Evolutionary conservation across 768 basidiomycete genomes (phyloP).

Genomic region (Fomitopsis serialis): DNA sequence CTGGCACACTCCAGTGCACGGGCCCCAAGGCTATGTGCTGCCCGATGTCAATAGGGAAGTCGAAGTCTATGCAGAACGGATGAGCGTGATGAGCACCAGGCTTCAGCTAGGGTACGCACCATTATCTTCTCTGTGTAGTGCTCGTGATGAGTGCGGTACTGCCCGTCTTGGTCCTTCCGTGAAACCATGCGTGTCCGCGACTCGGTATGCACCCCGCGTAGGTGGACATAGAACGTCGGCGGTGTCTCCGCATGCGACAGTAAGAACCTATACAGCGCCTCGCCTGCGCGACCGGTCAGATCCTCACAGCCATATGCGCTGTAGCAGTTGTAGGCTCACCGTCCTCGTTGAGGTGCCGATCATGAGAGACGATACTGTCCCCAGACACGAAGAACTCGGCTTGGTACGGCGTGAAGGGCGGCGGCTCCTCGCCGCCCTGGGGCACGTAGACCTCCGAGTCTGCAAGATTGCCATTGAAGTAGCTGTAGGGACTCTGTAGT

Average conservation of each 20-base stretch:
- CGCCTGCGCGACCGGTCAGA: conserved; percentile 36
- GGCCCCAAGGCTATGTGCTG: conserved; percentile 34
- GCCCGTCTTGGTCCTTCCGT: conserved; percentile 29
- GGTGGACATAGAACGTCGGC: conserved; percentile 43
- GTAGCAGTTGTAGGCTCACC: conserved; percentile 27
- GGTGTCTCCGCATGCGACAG: conserved; percentile 45
- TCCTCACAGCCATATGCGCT: neutral
- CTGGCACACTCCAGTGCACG: conserved; percentile 56
- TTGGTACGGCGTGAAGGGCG: conserved; percentile 62
- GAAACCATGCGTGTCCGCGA: conserved; percentile 43
- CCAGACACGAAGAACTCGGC: conserved; percentile 50
- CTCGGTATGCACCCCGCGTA: conserved; percentile 54
- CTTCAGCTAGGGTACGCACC: conserved; percentile 19
- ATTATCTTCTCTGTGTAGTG: conserved; percentile 52
- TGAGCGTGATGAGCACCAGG: neutral
- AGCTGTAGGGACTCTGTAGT: neutral
- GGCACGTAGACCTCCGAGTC: conserved; percentile 17
- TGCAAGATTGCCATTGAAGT: conserved; percentile 9
- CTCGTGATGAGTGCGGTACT: conserved; percentile 34
- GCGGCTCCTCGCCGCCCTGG: conserved; percentile 35
- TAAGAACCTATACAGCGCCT: conserved; percentile 71
- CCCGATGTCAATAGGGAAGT: conserved; percentile 56
- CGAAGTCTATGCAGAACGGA: conserved; percentile 38
- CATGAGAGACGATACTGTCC: conserved; percentile 61
- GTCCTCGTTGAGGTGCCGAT: conserved; percentile 61